Evolutionary conservation across 2,329 filamentous ascomycete genomes (phyloP), one percentile per base, ranked within the genome.

Genomic region (Hymenoscyphus fructigenus): DNA sequence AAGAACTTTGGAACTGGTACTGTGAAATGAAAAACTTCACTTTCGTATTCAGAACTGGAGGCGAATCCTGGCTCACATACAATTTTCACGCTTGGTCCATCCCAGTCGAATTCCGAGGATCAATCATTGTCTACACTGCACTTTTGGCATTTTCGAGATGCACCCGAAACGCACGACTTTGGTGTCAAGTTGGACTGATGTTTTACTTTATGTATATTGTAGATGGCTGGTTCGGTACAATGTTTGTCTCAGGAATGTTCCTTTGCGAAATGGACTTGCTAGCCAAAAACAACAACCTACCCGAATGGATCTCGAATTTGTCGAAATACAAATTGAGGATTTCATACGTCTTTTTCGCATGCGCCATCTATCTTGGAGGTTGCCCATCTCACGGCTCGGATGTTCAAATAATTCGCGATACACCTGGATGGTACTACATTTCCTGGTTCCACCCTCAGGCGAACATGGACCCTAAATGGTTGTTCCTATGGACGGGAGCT

Each of bases 401-500:
- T 28, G 67, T 85, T 2, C 72, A 80, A 10, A 74, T 82, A 9
- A 76, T 90, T 2, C 76, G 79, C n/a, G 78, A 79, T 23, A 86
- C 82, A 29, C 82, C 85, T 0, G 86, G 87, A 2, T 75, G 73
- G 74, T 64, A 61, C 50, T 61, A 69, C 57, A 50, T 74, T 9
- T 71, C 86, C 0, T 81, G 80, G 65, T 78, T 91, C 64, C 89
- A 88, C 66, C 86, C 88, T 0, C 86, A 89, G 71, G 87, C 87
- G 1, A 84, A 88, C 12, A 88, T 81, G 69, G 85, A 89, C 72
- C 83, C 81, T 72, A 90, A 89, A 75, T 90, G 86, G 86, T 89
- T 89, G 76, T 90, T 82, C 72, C 80, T 90, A 2, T 88, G 88
- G 73, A 85, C 82, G 78, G 87, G 86, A 0, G 81, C 87, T 0